phyloP scores from a whole-genome alignment of 1,284 basidiomycete genomes.

The Trichosporon asahii region DNA sequence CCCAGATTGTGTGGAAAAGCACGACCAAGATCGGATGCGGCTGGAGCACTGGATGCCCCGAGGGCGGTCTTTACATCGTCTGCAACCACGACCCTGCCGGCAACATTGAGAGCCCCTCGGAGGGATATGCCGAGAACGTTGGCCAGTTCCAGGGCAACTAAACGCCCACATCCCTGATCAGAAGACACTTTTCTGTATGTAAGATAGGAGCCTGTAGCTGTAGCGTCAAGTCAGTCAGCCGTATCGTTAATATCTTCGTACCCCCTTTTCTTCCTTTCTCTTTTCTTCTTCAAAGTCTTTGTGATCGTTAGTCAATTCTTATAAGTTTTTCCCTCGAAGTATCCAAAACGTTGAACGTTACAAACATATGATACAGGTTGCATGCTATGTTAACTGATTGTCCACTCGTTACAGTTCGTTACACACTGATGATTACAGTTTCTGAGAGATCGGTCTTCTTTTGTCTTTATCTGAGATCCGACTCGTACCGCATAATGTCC shows the following conservation, averaged over 20 bases:
- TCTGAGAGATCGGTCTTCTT: background rate
- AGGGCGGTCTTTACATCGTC: conserved; percentile 4
- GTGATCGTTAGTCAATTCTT: background rate
- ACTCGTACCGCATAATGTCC: background rate
- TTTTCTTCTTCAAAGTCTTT: background rate
- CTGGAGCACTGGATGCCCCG: conserved; percentile 9
- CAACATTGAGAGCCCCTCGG: background rate
- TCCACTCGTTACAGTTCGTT: background rate
- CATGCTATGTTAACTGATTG: background rate
- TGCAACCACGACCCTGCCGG: conserved; percentile 5
- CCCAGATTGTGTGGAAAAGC: conserved; percentile 43
- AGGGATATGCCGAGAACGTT: background rate
- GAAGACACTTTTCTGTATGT: background rate
- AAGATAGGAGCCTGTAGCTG: background rate
- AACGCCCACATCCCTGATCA: background rate
- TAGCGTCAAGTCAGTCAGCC: background rate
- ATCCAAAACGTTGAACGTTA: background rate
- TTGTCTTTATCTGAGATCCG: background rate
- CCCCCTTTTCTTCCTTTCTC: background rate
- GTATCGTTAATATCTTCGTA: background rate
- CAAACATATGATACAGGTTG: background rate
- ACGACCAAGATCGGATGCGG: conserved; percentile 43
- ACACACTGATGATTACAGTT: background rate
- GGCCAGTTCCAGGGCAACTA: conserved; percentile 2
- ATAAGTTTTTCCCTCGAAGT: background rate